Evolutionary conservation across 176 grass and related monocot genomes (phyloP).

Genomic region (Dendrocalamus sinicus): DNA sequence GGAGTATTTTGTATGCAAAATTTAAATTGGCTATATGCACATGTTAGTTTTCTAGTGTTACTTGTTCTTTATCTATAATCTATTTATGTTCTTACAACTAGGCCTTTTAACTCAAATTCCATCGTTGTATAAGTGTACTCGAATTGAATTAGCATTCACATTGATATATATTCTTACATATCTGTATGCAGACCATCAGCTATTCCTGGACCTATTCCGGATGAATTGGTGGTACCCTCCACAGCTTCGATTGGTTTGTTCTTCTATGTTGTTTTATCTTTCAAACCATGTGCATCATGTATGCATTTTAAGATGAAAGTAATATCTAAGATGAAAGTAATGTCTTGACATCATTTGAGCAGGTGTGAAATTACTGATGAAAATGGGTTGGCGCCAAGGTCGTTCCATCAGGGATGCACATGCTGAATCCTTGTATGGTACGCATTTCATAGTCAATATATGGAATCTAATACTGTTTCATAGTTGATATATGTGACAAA

Average conservation of each 20-base stretch:
- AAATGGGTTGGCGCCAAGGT: conserved; percentile 97
- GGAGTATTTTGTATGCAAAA: not conserved
- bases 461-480: not conserved
- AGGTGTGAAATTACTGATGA: conserved; percentile 86
- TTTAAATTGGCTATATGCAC: not conserved
- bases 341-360: conserved; percentile 39
- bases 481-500: not conserved
- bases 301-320: conserved; percentile 13
- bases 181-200: conserved; percentile 67
- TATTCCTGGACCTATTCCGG: conserved; percentile 88
- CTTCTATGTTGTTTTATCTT: conserved; percentile 28
- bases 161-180: conserved; percentile 17
- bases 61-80: conserved; percentile 35
- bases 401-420: conserved; percentile 86
- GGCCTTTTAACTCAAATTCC: not conserved
- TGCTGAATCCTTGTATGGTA: conserved; percentile 88
- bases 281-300: conserved; percentile 21
- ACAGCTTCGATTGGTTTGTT: conserved; percentile 78
- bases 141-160: not conserved
- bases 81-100: conserved; percentile 23
- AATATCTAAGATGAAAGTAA: conserved; percentile 14
- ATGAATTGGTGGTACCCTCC: conserved; percentile 82
- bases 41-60: conserved; percentile 13
- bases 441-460: conserved; percentile 29
- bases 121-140: not conserved